Evolutionary conservation across 176 grass and related monocot species (phyloP), one percentile per base, ranked within the genome.

Genomic region (Eragrostis nindensis): DNA sequence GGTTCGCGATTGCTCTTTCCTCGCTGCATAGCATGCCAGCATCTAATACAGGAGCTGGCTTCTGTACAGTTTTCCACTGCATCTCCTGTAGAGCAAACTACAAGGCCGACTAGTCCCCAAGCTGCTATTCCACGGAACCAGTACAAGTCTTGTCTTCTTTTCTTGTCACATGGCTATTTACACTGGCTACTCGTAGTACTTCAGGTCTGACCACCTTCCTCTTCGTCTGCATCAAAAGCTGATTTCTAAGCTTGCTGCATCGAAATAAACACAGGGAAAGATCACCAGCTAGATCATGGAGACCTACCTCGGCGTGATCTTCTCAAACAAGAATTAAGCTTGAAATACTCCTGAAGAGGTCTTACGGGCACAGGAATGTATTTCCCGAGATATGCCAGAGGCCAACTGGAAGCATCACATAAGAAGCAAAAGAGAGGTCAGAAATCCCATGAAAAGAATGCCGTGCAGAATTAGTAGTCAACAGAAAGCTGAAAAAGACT

Each of bases 381-480:
- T 80, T 97, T 97, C 6, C 94, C 94, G 1, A 90, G 5, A 71
- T 88, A 86, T 45, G 89, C 91, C 61, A 97, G 77, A 63, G 94
- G 94, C 94, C 94, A 97, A 80, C 94, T 97, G 79, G n/a, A n/a
- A n/a, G n/a, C n/a, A n/a, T 73, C 71, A 80, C 21, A 54, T 54
- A 71, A 55, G 7, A 41, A 53, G 39, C 57, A 45, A 70, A 68
- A 40, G 21, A 17, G 16, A 62, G 24, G 53, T 88, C 55, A 86
- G 45, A 65, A 75, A 56, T 75, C 18, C 49, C 29, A 61, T 1
- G 30, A 55, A 18, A 52, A 43, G 16, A 69, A 43, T 45, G 22
- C 19, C 0, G 5, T 0, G 0, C 3, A 14, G 18, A 15, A 71
- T 71, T 8, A 17, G 13, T 26, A 49, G 11, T 29, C 42, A 16